Percentiles rank a stretch among this genome's conserved stretches.
These are phyloP conservation scores for apple (Malus domestica) DNA, from an alignment of 306 rosid genomes.

Conservation along the genomic window DNA sequence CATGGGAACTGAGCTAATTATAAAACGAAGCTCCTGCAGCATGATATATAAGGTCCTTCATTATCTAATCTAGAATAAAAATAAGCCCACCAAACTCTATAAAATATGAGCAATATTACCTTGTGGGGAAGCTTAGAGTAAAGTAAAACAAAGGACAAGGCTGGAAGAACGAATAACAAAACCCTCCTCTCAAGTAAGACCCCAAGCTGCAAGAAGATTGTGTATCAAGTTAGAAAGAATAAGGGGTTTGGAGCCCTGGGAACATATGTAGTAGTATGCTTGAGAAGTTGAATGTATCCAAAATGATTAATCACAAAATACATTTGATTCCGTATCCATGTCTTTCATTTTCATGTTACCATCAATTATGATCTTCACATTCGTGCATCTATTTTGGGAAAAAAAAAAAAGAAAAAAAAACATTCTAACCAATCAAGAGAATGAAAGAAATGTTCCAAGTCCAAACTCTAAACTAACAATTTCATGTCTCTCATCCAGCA, in stretches of 20 bases:
- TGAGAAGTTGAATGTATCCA: background rate
- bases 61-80: constrained; percentile 4
- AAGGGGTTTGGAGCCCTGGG: background rate
- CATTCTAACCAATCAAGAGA: background rate
- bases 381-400: background rate
- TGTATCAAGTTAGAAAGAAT: constrained; percentile 18
- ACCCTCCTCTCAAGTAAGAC: constrained; percentile 70
- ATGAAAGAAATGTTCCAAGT: background rate
- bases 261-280: background rate
- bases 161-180: constrained; percentile 50
- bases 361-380: background rate
- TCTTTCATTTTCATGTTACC: background rate
- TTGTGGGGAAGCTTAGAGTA: constrained; percentile 96
- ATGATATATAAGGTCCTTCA: constrained; percentile 11
- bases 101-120: constrained; percentile 36
- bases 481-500: background rate
- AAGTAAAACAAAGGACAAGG: constrained; percentile 66
- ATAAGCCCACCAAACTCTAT: background rate
- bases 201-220: constrained; percentile 66
- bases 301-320: background rate
- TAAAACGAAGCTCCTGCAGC: constrained; percentile 93
- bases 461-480: background rate
- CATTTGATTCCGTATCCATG: background rate
- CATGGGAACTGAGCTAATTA: constrained; percentile 73
- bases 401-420: background rate